These are phyloP conservation scores for Globisporangium emineosum DNA, from an alignment of 352 stramenopile species.

Conservation along the genomic window DNA sequence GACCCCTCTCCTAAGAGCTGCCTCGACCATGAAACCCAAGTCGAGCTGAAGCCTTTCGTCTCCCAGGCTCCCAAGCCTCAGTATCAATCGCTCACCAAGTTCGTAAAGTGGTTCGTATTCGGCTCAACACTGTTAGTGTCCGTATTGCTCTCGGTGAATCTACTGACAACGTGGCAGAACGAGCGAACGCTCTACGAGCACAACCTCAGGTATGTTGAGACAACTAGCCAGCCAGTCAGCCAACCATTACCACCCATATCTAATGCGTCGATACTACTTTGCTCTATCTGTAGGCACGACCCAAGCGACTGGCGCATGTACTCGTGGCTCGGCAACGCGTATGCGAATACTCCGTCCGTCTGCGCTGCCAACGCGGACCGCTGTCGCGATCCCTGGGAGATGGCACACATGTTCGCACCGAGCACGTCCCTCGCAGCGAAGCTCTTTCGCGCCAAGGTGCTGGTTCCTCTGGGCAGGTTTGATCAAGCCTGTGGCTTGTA, in stretches of 20 bases:
- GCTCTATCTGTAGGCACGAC: conserved; percentile 19
- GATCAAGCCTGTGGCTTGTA: background rate
- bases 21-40: background rate
- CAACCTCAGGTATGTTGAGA: conserved; percentile 13
- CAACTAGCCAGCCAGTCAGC: background rate
- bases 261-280: background rate
- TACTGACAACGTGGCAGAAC: conserved; percentile 32
- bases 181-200: conserved; percentile 37
- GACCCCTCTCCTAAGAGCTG: background rate
- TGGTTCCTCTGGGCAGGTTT: conserved; percentile 15
- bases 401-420: conserved; percentile 26
- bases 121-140: conserved; percentile 7
- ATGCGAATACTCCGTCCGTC: background rate
- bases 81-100: background rate
- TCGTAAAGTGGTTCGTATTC: background rate
- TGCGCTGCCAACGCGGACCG: conserved; percentile 12
- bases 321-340: conserved; percentile 21
- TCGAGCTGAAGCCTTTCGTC: background rate
- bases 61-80: background rate
- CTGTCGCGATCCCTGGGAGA: conserved; percentile 21
- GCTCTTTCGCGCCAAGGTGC: conserved; percentile 23
- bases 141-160: conserved; percentile 24
- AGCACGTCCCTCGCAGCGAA: conserved; percentile 25
- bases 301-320: conserved; percentile 55
- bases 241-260: background rate